A percentile compares a stretch with the other conserved stretches of the same genome.
phyloP scores from a whole-genome alignment of 1,139 yeast genomes.

The Blastobotrys raffinosifermentans region DNA sequence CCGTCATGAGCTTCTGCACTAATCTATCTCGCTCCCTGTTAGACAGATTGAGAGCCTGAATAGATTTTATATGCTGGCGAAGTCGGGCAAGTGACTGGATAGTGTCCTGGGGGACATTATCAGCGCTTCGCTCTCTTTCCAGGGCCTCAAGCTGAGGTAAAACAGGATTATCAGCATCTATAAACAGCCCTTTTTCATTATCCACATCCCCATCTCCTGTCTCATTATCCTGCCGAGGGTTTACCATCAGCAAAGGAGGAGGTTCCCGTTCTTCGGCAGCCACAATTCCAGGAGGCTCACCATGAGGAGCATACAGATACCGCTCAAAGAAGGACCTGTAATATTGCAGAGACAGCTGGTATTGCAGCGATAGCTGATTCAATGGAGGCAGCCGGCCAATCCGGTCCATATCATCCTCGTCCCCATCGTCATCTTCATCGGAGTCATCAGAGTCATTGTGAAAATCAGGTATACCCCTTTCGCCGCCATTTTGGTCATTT shows the following conservation, averaged over 20 bases:
- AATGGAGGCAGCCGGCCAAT: conserved; percentile 29
- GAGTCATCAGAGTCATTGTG: conserved; percentile 13
- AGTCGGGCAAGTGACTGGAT: conserved; percentile 23
- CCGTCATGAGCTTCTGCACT: conserved; percentile 75
- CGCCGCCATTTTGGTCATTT: conserved; percentile 7
- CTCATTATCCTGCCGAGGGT: conserved; percentile 7
- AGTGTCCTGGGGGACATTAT: neutral
- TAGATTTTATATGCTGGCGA: conserved; percentile 51
- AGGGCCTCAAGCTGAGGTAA: conserved; percentile 5
- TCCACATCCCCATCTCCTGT: neutral
- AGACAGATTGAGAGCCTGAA: conserved; percentile 43
- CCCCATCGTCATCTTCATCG: conserved; percentile 19
- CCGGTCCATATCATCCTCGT: conserved; percentile 29
- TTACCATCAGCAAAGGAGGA: conserved; percentile 41
- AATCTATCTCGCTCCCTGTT: conserved; percentile 55
- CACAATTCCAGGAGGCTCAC: conserved; percentile 52
- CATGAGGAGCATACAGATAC: conserved; percentile 25
- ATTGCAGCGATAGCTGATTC: conserved; percentile 10
- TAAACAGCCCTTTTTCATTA: conserved; percentile 13
- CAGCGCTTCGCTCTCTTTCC: neutral
- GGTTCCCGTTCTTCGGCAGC: conserved; percentile 44
- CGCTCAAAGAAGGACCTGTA: conserved; percentile 22
- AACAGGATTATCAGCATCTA: conserved; percentile 7
- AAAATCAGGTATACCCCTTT: too few species aligned
- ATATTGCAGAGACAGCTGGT: conserved; percentile 17